phyloP scores from a whole-genome alignment of 1,139 yeast genomes.

The Yarrowia galli region DNA sequence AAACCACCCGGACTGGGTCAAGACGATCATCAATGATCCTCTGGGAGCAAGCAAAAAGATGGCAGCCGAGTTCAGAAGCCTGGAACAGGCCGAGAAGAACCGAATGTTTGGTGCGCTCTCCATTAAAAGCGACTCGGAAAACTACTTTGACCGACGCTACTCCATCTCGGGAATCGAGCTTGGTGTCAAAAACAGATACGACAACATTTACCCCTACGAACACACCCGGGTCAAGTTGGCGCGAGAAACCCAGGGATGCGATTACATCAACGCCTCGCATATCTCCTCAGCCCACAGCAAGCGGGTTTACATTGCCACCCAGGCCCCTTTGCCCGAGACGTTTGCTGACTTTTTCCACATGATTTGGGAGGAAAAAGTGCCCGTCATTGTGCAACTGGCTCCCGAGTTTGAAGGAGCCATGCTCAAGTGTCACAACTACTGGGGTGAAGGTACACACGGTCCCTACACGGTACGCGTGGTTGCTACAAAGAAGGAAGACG shows the following conservation, averaged over 20 bases:
- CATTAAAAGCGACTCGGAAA: constrained; percentile 39
- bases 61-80: constrained; percentile 51
- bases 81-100: constrained; percentile 52
- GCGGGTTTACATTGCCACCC: constrained; percentile 75
- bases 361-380: constrained; percentile 65
- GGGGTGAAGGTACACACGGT: constrained; percentile 54
- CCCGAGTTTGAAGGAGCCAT: constrained; percentile 61
- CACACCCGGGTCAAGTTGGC: constrained; percentile 71
- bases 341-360: constrained; percentile 85
- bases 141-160: constrained; percentile 41
- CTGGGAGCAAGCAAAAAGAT: constrained; percentile 49
- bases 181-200: constrained; percentile 75
- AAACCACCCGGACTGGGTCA: constrained; percentile 24
- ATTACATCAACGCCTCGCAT: constrained; percentile 71
- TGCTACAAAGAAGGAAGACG: constrained; percentile 41
- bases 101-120: constrained; percentile 47
- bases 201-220: constrained; percentile 82
- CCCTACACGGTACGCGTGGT: constrained; percentile 42
- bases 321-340: constrained; percentile 81
- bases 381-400: constrained; percentile 74
- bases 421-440: constrained; percentile 64
- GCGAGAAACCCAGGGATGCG: constrained; percentile 46
- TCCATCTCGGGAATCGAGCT: constrained; percentile 68
- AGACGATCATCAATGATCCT: constrained; percentile 39
- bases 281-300: constrained; percentile 51